Evolutionary conservation across 1,284 basidiomycete species (phyloP).

Genomic region (Fomes fomentarius): DNA sequence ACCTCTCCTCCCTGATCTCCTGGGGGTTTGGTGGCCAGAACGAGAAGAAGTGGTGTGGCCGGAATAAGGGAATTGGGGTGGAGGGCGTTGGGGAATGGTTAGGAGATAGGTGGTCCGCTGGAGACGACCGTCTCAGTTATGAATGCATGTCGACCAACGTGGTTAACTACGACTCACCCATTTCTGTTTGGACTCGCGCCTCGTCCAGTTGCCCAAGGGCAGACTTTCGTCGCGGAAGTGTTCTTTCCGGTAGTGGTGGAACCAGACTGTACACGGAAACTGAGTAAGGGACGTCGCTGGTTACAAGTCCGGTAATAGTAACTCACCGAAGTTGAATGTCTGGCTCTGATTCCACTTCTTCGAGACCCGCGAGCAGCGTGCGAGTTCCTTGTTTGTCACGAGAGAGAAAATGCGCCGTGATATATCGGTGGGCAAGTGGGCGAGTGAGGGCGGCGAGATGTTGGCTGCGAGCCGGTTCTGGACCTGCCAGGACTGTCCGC

Average conservation of each 20-base stretch:
- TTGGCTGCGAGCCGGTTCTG: slow-evolving; percentile 50
- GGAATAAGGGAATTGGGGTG: slow-evolving; percentile 43
- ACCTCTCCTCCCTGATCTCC: slow-evolving; percentile 75
- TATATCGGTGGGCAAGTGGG: slow-evolving; percentile 80
- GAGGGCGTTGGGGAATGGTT: slow-evolving; percentile 47
- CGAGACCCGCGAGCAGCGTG: slow-evolving; percentile 78
- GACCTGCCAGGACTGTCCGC: slow-evolving; percentile 48
- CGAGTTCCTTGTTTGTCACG: slow-evolving; percentile 70
- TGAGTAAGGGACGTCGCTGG: too few species aligned
- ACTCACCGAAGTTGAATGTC: slow-evolving; percentile 86
- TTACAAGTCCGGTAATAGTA: too few species aligned
- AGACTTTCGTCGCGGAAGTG: slow-evolving; percentile 77
- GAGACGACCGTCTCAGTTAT: too few species aligned
- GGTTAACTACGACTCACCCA: slow-evolving; percentile 57
- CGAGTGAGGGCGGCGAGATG: slow-evolving; percentile 61
- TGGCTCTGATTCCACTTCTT: slow-evolving; percentile 88
- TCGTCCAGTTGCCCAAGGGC: slow-evolving; percentile 84
- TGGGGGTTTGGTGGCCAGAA: slow-evolving; percentile 76
- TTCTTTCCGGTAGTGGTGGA: slow-evolving; percentile 82
- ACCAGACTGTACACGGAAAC: slow-evolving; percentile 70
- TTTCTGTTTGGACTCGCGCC: slow-evolving; percentile 82
- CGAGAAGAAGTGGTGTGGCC: slow-evolving; percentile 50
- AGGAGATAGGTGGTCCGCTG: slow-evolving; percentile 64
- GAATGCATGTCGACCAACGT: background rate
- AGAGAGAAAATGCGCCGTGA: slow-evolving; percentile 76